Evolutionary conservation across 495 filamentous ascomycete species (phyloP).

Genomic region (Aspergillus bridgeri): DNA sequence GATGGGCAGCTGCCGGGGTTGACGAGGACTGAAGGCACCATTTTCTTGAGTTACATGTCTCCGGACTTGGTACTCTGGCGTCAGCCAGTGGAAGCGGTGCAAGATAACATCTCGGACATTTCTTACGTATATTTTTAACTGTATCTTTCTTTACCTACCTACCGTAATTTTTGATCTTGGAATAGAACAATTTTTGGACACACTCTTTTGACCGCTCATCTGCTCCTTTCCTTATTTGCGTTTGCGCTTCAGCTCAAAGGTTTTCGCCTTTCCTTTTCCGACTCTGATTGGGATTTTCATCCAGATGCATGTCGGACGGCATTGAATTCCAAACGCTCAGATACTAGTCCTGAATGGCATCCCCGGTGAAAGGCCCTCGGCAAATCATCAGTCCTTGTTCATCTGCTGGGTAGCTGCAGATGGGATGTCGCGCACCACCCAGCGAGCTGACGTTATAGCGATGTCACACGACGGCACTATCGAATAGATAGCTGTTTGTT

Average conservation of each 20-base stretch:
- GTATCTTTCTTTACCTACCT: neutral
- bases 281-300: neutral
- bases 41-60: conserved; percentile 41
- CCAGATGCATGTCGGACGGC: neutral
- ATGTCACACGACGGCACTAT: neutral
- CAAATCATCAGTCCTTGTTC: neutral
- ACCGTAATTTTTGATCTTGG: conserved; percentile 8
- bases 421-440: neutral
- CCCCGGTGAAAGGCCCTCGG: neutral
- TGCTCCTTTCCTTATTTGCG: neutral
- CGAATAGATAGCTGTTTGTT: conserved; percentile 1
- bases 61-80: conserved; percentile 31
- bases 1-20: conserved; percentile 19
- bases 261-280: neutral
- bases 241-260: no score
- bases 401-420: neutral
- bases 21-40: conserved; percentile 65
- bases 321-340: neutral
- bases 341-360: neutral
- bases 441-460: neutral
- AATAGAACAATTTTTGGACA: neutral
- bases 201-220: neutral
- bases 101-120: conserved; percentile 71
- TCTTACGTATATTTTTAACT: conserved; percentile 7
- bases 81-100: conserved; percentile 59